These are phyloP conservation scores for Gossypium aridum DNA, from an alignment of 441 rosid genomes.

Conservation along the genomic window DNA sequence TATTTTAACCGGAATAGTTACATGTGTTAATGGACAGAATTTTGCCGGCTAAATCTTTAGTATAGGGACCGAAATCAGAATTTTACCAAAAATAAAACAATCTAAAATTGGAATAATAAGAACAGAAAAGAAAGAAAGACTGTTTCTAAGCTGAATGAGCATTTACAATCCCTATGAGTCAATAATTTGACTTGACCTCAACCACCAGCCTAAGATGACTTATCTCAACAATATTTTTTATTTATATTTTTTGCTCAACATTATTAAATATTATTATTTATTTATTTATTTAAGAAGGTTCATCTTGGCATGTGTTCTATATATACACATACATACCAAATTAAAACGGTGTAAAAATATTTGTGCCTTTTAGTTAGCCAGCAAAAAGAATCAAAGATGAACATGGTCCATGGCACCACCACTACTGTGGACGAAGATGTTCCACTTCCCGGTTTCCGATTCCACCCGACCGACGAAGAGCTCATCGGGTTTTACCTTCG, in stretches of 20 bases:
- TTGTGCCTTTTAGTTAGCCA: background rate
- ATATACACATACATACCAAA: background rate
- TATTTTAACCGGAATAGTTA: no score
- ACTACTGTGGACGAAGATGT: slow-evolving; percentile 25
- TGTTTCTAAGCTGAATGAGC: background rate
- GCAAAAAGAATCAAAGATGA: background rate
- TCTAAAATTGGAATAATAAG: background rate
- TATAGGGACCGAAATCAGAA: no score
- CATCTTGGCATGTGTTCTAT: background rate
- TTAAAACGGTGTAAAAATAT: background rate
- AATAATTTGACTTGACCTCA: slow-evolving; percentile 9
- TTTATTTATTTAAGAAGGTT: background rate
- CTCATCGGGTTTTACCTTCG: slow-evolving; percentile 78
- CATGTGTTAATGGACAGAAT: no score
- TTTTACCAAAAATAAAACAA: no score
- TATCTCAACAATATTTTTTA: background rate
- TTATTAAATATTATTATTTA: no score
- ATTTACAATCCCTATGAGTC: background rate
- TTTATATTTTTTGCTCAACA: background rate
- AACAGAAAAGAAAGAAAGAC: background rate
- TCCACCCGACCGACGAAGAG: slow-evolving; percentile 89
- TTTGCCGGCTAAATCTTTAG: no score
- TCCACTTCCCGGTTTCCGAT: slow-evolving; percentile 76
- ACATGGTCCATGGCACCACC: background rate
- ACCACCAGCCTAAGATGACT: background rate